Evolutionary conservation across 345 rosid genomes (phyloP).

Genomic region (Heritiera littoralis): DNA sequence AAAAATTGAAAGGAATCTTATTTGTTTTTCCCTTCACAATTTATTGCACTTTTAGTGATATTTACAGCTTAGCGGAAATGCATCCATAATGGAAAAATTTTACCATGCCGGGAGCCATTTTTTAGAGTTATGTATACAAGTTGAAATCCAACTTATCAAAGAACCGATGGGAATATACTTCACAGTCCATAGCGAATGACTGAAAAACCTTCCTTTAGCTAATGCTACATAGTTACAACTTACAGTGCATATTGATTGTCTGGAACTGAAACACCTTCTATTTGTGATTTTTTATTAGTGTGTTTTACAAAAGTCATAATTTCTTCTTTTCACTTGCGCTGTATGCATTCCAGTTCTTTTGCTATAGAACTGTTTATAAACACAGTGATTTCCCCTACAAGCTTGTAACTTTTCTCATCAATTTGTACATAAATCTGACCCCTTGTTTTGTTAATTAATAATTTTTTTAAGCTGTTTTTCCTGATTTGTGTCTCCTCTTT

Average conservation of each 20-base stretch:
- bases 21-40: not conserved
- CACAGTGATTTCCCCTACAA: not conserved
- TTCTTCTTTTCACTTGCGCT: not conserved
- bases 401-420: not conserved
- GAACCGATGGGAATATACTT: not conserved
- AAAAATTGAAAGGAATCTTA: not conserved
- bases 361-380: not conserved
- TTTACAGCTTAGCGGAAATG: not conserved
- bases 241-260: not conserved
- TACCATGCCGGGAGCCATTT: not conserved
- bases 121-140: not conserved
- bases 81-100: not conserved
- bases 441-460: not conserved
- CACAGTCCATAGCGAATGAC: not conserved
- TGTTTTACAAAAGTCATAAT: not conserved
- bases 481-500: slow-evolving; percentile 6
- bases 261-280: not conserved
- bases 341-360: not conserved
- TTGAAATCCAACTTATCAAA: not conserved
- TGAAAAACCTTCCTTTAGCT: not conserved
- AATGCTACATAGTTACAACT: not conserved
- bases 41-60: not conserved
- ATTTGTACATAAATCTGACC: not conserved
- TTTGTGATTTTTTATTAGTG: not conserved
- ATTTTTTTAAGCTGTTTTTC: not conserved